Evolutionary conservation across 2,329 filamentous ascomycete genomes (phyloP).

Genomic region (Clarireedia sp.): DNA sequence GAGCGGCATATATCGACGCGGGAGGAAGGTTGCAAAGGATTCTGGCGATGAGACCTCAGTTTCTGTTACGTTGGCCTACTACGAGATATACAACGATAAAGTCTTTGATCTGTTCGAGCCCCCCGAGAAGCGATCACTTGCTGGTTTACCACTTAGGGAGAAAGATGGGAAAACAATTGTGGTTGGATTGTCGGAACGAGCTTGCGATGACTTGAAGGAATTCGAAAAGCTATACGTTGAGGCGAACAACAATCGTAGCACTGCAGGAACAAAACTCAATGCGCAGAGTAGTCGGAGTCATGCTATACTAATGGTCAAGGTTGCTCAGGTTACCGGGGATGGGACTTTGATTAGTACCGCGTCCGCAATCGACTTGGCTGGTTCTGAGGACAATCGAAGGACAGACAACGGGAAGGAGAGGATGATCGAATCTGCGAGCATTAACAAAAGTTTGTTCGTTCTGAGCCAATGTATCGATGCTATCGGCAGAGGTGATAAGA

Average conservation of each 20-base stretch:
- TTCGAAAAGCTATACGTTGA: slow-evolving; percentile 88
- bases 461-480: slow-evolving; percentile 93
- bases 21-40: slow-evolving; percentile 80
- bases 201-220: slow-evolving; percentile 78
- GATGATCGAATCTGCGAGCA: slow-evolving; percentile 88
- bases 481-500: slow-evolving; percentile 64
- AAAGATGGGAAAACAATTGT: slow-evolving; percentile 83
- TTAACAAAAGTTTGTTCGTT: slow-evolving; percentile 96
- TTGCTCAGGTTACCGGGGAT: slow-evolving; percentile 66
- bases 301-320: slow-evolving; percentile 82
- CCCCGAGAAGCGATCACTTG: slow-evolving; percentile 67
- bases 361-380: slow-evolving; percentile 89
- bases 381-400: slow-evolving; percentile 88
- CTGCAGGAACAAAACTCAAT: slow-evolving; percentile 85
- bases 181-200: slow-evolving; percentile 73
- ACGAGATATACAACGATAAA: slow-evolving; percentile 96
- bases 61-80: slow-evolving; percentile 75
- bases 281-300: slow-evolving; percentile 85
- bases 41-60: slow-evolving; percentile 61
- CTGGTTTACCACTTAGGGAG: slow-evolving; percentile 75
- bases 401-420: slow-evolving; percentile 92
- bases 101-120: slow-evolving; percentile 86
- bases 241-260: slow-evolving; percentile 83
- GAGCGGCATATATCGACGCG: slow-evolving; percentile 76
- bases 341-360: slow-evolving; percentile 70